Conservation (phyloP, 2,329 filamentous ascomycete species). For the Triangularia verruculosa region DNA sequence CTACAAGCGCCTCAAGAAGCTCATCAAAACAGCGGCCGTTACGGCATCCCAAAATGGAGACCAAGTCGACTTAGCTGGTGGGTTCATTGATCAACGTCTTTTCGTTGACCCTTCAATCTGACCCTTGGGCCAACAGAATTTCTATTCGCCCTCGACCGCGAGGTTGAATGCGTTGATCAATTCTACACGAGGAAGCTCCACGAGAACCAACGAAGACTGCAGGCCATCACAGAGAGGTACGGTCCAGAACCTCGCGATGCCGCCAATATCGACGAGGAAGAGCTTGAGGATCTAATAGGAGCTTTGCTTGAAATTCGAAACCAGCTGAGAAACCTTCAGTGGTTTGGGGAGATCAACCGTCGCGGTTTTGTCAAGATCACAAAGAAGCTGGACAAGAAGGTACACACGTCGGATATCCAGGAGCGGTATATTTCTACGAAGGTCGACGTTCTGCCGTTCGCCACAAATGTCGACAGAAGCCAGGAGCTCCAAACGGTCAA, state of each 20-base stretch:
- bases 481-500: conserved; percentile 66
- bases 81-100: conserved; percentile 21
- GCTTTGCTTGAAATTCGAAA: conserved; percentile 84
- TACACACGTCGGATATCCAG: conserved; percentile 68
- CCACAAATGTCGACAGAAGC: conserved; percentile 60
- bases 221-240: conserved; percentile 84
- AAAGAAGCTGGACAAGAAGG: conserved; percentile 97
- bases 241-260: conserved; percentile 68
- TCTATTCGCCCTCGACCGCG: conserved; percentile 94
- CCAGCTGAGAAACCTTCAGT: conserved; percentile 86
- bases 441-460: conserved; percentile 85
- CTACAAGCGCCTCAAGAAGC: conserved; percentile 90
- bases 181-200: conserved; percentile 97
- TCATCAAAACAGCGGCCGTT: conserved; percentile 77
- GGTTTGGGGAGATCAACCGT: conserved; percentile 97
- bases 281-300: conserved; percentile 86
- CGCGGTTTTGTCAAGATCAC: conserved; percentile 97
- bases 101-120: neutral
- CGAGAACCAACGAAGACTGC: conserved; percentile 79
- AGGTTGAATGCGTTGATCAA: conserved; percentile 91
- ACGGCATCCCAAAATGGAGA: conserved; percentile 65
- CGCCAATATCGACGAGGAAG: conserved; percentile 77
- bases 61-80: conserved; percentile 87
- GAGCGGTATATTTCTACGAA: conserved; percentile 85
- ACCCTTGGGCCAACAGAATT: conserved; percentile 63